These are phyloP conservation scores for Casuarina cunninghamiana DNA, from an alignment of 306 rosid genomes.

Conservation along the genomic window DNA sequence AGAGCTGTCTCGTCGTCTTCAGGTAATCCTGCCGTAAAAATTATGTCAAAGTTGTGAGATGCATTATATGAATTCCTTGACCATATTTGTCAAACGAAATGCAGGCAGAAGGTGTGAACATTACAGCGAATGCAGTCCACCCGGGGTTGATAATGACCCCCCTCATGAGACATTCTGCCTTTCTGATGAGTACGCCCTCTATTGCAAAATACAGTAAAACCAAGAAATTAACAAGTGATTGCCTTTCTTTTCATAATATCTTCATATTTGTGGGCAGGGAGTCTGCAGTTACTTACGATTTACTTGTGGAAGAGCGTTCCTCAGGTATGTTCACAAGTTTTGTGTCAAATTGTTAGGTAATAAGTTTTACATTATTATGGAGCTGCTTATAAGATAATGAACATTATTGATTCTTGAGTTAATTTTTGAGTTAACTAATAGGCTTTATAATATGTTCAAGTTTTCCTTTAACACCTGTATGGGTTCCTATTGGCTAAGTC, in stretches of 20 bases:
- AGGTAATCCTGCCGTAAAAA: conserved; percentile 41
- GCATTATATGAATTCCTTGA: neutral
- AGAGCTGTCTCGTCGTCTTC: conserved; percentile 72
- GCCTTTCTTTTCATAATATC: neutral
- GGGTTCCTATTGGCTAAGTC: too few species aligned
- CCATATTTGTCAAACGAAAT: neutral
- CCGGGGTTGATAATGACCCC: conserved; percentile 95
- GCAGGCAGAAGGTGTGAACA: conserved; percentile 84
- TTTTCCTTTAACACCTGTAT: too few species aligned
- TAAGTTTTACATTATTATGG: too few species aligned
- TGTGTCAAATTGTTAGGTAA: too few species aligned
- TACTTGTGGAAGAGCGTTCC: conserved; percentile 80
- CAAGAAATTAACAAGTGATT: neutral
- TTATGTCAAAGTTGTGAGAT: neutral
- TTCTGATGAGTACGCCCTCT: conserved; percentile 62
- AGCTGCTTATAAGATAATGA: too few species aligned
- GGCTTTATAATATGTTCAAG: too few species aligned
- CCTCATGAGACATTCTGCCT: conserved; percentile 81
- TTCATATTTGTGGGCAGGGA: conserved; percentile 34
- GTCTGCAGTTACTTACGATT: conserved; percentile 57
- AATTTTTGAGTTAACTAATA: too few species aligned
- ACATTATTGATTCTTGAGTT: too few species aligned
- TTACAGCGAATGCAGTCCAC: conserved; percentile 79
- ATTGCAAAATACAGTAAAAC: neutral
- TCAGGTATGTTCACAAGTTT: conserved; percentile 52